A percentile compares a stretch with the other conserved stretches of the same genome.
Evolutionary conservation across 371 early-diverging fungal genomes (phyloP).

Genomic region (Apophysomyces trapeziformis): DNA sequence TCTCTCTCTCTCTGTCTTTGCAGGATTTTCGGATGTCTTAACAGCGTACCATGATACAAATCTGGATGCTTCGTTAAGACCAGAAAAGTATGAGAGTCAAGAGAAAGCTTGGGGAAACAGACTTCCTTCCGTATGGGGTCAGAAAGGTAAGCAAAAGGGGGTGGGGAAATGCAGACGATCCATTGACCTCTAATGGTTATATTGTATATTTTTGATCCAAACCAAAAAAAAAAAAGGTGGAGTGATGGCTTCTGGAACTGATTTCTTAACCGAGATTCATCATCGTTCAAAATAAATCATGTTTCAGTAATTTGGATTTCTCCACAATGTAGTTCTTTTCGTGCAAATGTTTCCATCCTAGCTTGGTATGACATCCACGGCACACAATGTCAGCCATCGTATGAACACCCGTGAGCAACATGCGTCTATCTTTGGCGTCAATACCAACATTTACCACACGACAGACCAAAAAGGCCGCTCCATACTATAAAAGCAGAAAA

Average conservation of each 20-base stretch:
- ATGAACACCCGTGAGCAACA: conserved; percentile 75
- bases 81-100: conserved; percentile 34
- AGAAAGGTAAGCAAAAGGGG: conserved; percentile 24
- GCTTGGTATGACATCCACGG: conserved; percentile 50
- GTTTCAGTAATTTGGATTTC: conserved; percentile 23
- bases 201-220: background rate
- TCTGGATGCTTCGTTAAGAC: conserved; percentile 22
- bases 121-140: conserved; percentile 28
- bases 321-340: conserved; percentile 75
- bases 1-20: background rate
- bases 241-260: conserved; percentile 23
- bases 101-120: conserved; percentile 38
- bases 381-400: conserved; percentile 70
- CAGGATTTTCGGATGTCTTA: conserved; percentile 28
- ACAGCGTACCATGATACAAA: conserved; percentile 25
- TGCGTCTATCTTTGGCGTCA: conserved; percentile 58
- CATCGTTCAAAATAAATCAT: conserved; percentile 16
- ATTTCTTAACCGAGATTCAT: conserved; percentile 20
- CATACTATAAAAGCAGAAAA: conserved; percentile 54
- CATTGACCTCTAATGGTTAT: background rate
- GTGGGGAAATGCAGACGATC: background rate
- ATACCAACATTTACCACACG: conserved; percentile 57
- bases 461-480: conserved; percentile 66
- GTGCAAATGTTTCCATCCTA: conserved; percentile 80
- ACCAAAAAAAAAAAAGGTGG: conserved; percentile 15